Evolutionary conservation across 164 flowering plant species (phyloP).

Genomic region (Magnolia sinica): DNA sequence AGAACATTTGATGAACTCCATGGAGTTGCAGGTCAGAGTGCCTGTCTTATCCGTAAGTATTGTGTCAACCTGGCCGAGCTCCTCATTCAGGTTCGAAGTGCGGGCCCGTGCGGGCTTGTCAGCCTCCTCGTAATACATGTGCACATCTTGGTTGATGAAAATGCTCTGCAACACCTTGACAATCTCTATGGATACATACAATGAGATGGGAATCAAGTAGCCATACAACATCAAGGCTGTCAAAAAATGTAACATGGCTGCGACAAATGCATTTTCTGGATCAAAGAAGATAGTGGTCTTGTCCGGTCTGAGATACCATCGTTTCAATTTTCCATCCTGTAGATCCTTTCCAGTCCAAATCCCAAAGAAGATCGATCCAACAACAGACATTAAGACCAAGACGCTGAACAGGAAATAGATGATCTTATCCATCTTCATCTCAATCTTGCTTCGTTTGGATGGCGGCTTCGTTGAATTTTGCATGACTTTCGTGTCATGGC

Average conservation of each 20-base stretch:
- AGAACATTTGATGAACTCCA: constrained; percentile 94
- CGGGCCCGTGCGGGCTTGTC: constrained; percentile 90
- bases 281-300: constrained; percentile 48
- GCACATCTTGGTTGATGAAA: constrained; percentile 75
- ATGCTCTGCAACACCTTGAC: constrained; percentile 88
- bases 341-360: constrained; percentile 57
- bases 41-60: constrained; percentile 96
- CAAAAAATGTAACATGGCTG: constrained; percentile 67
- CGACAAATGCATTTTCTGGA: constrained; percentile 51
- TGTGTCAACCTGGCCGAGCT: constrained; percentile 91
- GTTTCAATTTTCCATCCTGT: constrained; percentile 41
- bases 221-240: constrained; percentile 72
- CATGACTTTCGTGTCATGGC: constrained; percentile 89
- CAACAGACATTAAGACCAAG: constrained; percentile 43
- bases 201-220: constrained; percentile 84
- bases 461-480: constrained; percentile 79
- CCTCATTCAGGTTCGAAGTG: constrained; percentile 93
- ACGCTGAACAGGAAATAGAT: constrained; percentile 60
- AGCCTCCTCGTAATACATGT: constrained; percentile 82
- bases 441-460: constrained; percentile 80
- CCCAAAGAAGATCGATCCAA: constrained; percentile 78
- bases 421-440: constrained; percentile 75
- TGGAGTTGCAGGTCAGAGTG: constrained; percentile 91
- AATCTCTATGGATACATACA: constrained; percentile 85
- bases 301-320: constrained; percentile 87